Percentiles rank a stretch among this genome's conserved stretches.
phyloP scores from a whole-genome alignment of 345 rosid species.

The Salix purpurea region DNA sequence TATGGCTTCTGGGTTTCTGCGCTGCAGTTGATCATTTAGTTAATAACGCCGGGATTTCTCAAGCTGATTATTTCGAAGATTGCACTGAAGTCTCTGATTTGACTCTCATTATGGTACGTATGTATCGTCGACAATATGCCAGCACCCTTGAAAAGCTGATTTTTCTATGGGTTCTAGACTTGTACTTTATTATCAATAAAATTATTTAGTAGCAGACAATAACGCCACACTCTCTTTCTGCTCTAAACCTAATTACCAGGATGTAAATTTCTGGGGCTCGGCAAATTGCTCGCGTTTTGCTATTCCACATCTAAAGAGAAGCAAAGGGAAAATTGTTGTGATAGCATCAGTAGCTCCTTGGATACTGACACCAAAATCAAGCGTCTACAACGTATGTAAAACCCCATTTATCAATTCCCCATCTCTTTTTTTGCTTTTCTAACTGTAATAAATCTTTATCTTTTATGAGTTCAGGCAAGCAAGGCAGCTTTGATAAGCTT shows the following conservation, averaged over 20 bases:
- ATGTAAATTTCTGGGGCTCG: constrained; percentile 59
- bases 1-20: too few relatives aligned
- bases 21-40: constrained; percentile 22
- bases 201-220: too few relatives aligned
- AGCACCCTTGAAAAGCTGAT: too few relatives aligned
- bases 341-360: constrained; percentile 44
- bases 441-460: background rate
- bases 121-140: too few relatives aligned
- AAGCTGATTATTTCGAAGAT: background rate
- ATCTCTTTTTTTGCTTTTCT: too few relatives aligned
- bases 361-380: constrained; percentile 37
- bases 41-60: constrained; percentile 16
- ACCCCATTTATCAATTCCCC: too few relatives aligned
- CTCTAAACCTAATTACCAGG: background rate
- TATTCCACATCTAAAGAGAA: constrained; percentile 30
- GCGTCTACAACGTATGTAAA: constrained; percentile 44
- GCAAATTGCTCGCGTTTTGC: constrained; percentile 35
- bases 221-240: too few relatives aligned
- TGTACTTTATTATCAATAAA: too few relatives aligned
- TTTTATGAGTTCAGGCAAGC: constrained; percentile 24
- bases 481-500: constrained; percentile 34
- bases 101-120: constrained; percentile 5
- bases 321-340: constrained; percentile 46
- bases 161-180: too few relatives aligned
- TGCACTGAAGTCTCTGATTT: background rate